Evolutionary conservation across 2,329 filamentous ascomycete species (phyloP).

Genomic region (Knufia petricola): DNA sequence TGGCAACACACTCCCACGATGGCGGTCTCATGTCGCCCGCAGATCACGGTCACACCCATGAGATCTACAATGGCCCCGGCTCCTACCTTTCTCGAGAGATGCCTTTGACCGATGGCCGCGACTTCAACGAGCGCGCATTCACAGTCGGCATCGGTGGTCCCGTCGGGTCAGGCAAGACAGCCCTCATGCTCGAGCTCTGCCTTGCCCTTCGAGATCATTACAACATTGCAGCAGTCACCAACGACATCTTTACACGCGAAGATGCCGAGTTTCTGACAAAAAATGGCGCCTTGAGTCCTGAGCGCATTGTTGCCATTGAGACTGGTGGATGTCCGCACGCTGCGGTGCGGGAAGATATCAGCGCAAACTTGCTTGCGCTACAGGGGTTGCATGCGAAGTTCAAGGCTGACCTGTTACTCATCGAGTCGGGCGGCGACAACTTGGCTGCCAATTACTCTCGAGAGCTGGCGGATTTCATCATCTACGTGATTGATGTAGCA

Average conservation of each 20-base stretch:
- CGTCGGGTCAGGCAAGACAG: no score
- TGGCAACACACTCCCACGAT: slow-evolving; percentile 30
- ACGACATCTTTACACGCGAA: no score
- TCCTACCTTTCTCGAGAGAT: slow-evolving; percentile 84
- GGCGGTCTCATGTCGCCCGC: slow-evolving; percentile 46
- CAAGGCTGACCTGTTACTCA: slow-evolving; percentile 73
- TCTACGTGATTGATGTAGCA: slow-evolving; percentile 96
- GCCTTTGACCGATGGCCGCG: slow-evolving; percentile 79
- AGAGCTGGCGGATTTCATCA: slow-evolving; percentile 91
- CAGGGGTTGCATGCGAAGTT: slow-evolving; percentile 80
- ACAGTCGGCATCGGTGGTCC: no score
- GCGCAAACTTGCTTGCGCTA: slow-evolving; percentile 81
- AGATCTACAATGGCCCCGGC: slow-evolving; percentile 87
- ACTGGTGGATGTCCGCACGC: no score
- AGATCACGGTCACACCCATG: slow-evolving; percentile 92
- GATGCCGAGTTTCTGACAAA: no score
- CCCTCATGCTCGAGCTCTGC: slow-evolving; percentile 89
- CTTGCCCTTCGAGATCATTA: slow-evolving; percentile 68
- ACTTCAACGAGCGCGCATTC: no score
- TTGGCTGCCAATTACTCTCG: no score
- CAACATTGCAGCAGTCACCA: slow-evolving; percentile 87
- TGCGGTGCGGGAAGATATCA: no score
- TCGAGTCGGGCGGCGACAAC: slow-evolving; percentile 94
- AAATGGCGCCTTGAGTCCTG: no score
- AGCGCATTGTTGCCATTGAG: no score